phyloP scores from a whole-genome alignment of 2,329 filamentous ascomycete genomes.

The Venturia carpophila region DNA sequence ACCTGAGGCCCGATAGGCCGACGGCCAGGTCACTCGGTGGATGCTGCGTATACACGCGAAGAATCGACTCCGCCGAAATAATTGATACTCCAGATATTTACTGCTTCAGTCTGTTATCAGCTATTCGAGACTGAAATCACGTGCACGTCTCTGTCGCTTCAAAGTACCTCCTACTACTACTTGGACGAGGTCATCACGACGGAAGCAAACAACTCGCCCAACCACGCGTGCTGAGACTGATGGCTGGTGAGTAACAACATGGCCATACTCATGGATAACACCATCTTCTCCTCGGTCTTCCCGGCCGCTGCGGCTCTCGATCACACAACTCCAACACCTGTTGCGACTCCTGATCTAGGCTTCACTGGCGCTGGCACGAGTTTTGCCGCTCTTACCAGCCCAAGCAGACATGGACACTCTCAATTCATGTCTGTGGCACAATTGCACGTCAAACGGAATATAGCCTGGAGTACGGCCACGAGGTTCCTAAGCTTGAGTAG shows the following conservation, averaged over 20 bases:
- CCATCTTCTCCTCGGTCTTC: constrained; percentile 40
- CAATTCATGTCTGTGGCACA: constrained; percentile 31
- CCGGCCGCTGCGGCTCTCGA: constrained; percentile 31
- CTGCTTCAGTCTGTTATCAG: no score
- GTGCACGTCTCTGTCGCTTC: no score
- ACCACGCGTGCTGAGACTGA: background rate
- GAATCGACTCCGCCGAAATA: background rate
- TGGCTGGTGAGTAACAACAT: background rate
- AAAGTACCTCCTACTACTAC: no score
- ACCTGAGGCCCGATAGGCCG: background rate
- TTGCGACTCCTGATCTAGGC: constrained; percentile 39
- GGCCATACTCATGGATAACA: background rate
- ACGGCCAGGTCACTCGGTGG: background rate
- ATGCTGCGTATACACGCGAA: background rate
- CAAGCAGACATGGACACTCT: constrained; percentile 1
- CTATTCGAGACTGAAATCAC: no score
- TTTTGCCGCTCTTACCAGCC: constrained; percentile 31
- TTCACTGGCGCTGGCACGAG: constrained; percentile 32
- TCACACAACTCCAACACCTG: constrained; percentile 37
- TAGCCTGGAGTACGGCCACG: constrained; percentile 42
- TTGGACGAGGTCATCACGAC: background rate
- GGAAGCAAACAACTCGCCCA: background rate
- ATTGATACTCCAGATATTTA: no score
- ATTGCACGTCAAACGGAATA: constrained; percentile 30
- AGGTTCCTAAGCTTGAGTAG: constrained; percentile 33